Base-by-base conservation (phyloP, 805 yeast genomes). In the Blastobotrys chiropterorum region DNA sequence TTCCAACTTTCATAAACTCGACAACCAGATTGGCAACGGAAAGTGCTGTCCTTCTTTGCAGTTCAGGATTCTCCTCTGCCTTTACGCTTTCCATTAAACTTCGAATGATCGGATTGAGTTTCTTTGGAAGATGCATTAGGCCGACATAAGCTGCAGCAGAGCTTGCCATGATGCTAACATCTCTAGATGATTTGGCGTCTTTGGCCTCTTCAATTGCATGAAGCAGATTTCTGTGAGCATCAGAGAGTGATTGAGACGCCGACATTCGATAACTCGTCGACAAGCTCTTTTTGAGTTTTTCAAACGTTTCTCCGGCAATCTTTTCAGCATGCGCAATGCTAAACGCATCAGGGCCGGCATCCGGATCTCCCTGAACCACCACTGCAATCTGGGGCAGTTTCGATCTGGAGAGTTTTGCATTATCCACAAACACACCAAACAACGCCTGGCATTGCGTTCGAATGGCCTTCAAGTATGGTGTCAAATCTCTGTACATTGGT, bases 311-410 rank as follows among this genome's bases (percentile, higher is more conserved):
- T 41, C 72, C 72, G 31, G 84, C 71, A 15, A 90, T 77, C 56
- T 80, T 78, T 52, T 85, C 85, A 1, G 97, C 97, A 55, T 80
- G 78, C 43, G 78, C 85, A 41, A 94, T 66, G 14, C 89, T 80
- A 69, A 94, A 94, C 0, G 97, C 98, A 60, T 85, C 90, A 1
- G 95, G 89, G 1, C 97, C 97, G 1, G 97, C 96, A 54, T 87
- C 95, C 0, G 81, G 75, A 64, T 94, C 98, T 38, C 99, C 99
- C 67, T 90, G 92, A 2, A 92, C 97, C 7, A 90, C 82, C 3
- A 90, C 83, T 0, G 99, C 94, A 16, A 94, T 67, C 50, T 82
- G 86, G 0, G 97, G 97, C 3, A 89, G 66, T 63, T 83, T 85
- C 17, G 78, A 73, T 11, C 81, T 78, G 1, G 92, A 75, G 17